Evolutionary conservation across 345 rosid species (phyloP).

Genomic region (Physaria fendleri): DNA sequence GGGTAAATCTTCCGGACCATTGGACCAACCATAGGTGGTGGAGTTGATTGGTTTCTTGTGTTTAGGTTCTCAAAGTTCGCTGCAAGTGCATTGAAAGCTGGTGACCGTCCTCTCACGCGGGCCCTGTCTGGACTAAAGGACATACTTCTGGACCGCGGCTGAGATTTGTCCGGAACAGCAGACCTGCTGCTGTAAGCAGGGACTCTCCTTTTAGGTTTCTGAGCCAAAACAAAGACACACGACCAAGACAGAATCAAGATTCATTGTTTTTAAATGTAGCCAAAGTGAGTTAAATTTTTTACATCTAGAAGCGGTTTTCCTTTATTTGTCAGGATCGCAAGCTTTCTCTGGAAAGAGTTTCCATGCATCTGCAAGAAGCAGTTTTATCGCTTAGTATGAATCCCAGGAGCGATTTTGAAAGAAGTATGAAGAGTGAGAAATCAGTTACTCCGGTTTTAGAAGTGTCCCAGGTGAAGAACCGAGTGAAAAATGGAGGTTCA

Average conservation of each 20-base stretch:
- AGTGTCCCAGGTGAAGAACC: slow-evolving; percentile 93
- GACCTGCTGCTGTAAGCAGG: slow-evolving; percentile 85
- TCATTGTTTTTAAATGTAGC: not conserved
- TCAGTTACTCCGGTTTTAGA: slow-evolving; percentile 67
- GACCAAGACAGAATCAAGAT: slow-evolving; percentile 4
- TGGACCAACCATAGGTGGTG: slow-evolving; percentile 79
- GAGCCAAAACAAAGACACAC: slow-evolving; percentile 7
- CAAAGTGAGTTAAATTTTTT: slow-evolving; percentile 24
- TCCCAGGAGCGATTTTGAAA: not conserved
- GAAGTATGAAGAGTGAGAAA: slow-evolving; percentile 5
- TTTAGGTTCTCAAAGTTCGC: slow-evolving; percentile 84
- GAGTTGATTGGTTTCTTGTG: slow-evolving; percentile 89
- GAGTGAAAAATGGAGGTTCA: slow-evolving; percentile 91
- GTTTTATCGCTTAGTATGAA: slow-evolving; percentile 14
- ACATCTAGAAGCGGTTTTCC: slow-evolving; percentile 65
- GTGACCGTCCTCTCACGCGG: slow-evolving; percentile 98
- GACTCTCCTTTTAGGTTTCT: slow-evolving; percentile 93
- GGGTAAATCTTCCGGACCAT: slow-evolving; percentile 76
- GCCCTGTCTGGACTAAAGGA: slow-evolving; percentile 94
- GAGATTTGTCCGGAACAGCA: slow-evolving; percentile 72
- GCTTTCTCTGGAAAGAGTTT: slow-evolving; percentile 89
- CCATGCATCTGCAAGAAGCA: slow-evolving; percentile 73
- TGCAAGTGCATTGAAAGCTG: slow-evolving; percentile 95
- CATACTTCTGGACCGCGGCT: slow-evolving; percentile 91
- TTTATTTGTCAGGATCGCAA: slow-evolving; percentile 68